Evolutionary conservation across 176 grass and related monocot species (phyloP), one percentile per base, ranked within the genome.

Genomic region (Raddia guianensis): DNA sequence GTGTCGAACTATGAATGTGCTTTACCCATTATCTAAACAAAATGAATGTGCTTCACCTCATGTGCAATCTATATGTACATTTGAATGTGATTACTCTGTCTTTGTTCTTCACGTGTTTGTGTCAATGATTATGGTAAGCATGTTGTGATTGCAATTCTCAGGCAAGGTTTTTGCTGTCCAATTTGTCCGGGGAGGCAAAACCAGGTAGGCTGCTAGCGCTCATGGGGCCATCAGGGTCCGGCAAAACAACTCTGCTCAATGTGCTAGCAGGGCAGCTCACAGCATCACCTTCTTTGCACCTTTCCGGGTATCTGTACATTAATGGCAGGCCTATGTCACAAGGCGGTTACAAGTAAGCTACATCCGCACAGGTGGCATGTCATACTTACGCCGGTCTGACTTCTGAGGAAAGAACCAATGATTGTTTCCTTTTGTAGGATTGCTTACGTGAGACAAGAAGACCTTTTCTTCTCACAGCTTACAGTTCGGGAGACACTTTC

Each of bases 201-300:
- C 88, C 95, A 0, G 95, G 95, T 76, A 86, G 90, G 77, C 80
- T 98, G 68, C 66, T 95, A 5, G 92, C 92, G 35, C 84, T 98
- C 61, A 98, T 98, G 95, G 95, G 95, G 43, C 90, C 96, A 2
- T 95, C 96, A 0, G 96, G 96, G 3, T 95, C 96, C 1, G 92
- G 96, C 33, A 98, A 98, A 83, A 95, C 96, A 4, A 95, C 96
- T 14, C 80, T 95, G 74, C 92, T 98, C 80, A 95, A 95, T 80
- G 90, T 99, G 62, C 86, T 99, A 15, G 96, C 92, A 16, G 90
- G 90, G 59, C 92, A 98, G 84, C 88, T 98, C 65, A 18, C 86
- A 1, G 88, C 86, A 14, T 95, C 88, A 3, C 79, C 90, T 71
- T 77, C 86, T 9, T 80, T 99, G 84, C 88, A 80, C 82, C 92